phyloP scores from a whole-genome alignment of 129 eudicot species.

The Gnaphalium uliginosum region DNA sequence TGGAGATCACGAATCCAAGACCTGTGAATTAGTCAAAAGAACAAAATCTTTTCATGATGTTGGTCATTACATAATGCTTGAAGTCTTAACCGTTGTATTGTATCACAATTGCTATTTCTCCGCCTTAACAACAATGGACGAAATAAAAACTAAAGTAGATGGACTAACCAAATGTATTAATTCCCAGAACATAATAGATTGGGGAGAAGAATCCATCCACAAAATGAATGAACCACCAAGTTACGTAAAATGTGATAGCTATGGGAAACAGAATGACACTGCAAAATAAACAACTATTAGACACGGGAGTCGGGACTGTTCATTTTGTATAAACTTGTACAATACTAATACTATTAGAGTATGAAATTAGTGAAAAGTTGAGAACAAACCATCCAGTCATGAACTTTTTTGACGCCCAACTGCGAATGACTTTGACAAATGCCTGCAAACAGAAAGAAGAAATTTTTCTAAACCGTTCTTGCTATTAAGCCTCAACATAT shows the following conservation, averaged over 20 bases:
- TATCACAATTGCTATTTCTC: not conserved
- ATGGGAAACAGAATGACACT: constrained; percentile 75
- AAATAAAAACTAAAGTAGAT: not conserved
- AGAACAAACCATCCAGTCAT: constrained; percentile 79
- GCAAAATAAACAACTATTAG: constrained; percentile 39
- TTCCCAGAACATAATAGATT: constrained; percentile 61
- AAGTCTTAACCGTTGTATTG: no score
- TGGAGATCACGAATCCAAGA: constrained; percentile 73
- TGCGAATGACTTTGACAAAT: constrained; percentile 54
- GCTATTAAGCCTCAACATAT: not conserved
- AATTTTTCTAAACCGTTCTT: not conserved
- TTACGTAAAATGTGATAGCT: constrained; percentile 70
- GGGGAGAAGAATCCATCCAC: constrained; percentile 84
- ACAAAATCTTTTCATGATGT: not conserved
- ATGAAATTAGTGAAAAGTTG: not conserved
- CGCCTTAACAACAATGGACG: not conserved
- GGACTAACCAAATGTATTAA: constrained; percentile 71
- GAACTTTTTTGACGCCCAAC: constrained; percentile 87
- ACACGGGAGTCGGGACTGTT: no score
- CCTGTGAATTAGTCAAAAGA: constrained; percentile 37
- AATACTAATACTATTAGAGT: not conserved
- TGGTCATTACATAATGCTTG: not conserved
- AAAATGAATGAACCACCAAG: constrained; percentile 85
- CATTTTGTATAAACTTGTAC: not conserved
- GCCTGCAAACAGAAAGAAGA: constrained; percentile 53